phyloP scores from a whole-genome alignment of 208 protist genomes.

The Leishmania major region DNA sequence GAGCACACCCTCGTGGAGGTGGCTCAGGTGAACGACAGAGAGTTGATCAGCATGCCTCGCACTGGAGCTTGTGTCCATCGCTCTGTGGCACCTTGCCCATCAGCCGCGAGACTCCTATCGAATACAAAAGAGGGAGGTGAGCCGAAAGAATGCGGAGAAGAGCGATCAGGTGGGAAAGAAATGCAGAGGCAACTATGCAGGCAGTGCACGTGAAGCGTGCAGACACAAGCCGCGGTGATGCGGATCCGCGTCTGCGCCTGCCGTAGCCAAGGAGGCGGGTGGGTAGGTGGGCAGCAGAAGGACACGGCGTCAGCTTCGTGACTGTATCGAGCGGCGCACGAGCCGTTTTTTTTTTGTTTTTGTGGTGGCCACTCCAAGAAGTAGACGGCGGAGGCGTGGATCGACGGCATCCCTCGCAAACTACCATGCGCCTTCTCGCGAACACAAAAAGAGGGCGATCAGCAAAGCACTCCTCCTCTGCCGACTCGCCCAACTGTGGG shows the following conservation, averaged over 20 bases:
- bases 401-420: neutral
- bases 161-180: neutral
- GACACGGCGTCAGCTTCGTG: neutral
- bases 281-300: neutral
- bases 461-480: neutral
- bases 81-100: neutral
- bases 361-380: neutral
- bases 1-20: slow-evolving; percentile 37
- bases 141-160: neutral
- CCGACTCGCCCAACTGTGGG: too few species aligned
- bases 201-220: neutral
- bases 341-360: neutral
- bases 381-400: neutral
- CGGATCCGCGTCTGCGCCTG: neutral
- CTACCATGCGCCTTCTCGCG: neutral
- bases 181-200: neutral
- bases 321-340: neutral
- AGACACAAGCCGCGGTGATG: neutral
- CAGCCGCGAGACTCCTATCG: neutral
- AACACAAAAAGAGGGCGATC: too few species aligned
- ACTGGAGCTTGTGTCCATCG: slow-evolving; percentile 2
- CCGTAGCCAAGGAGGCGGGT: neutral
- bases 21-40: slow-evolving; percentile 34
- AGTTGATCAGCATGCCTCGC: neutral
- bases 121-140: neutral